Base-by-base conservation (phyloP, 2,329 filamentous ascomycete species). In the Hypoxylon sp. region DNA sequence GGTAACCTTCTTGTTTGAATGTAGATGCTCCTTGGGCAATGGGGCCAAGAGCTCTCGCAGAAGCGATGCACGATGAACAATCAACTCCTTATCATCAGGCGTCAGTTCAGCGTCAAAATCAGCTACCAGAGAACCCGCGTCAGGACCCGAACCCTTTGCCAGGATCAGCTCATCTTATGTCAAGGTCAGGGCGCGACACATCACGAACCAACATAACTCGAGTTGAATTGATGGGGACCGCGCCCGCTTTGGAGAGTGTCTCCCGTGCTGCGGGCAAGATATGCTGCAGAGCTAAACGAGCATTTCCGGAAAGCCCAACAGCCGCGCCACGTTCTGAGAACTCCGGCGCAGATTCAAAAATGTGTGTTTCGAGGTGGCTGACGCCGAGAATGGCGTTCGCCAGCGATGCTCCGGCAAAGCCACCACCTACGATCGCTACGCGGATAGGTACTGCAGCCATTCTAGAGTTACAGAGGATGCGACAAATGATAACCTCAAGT, bases 281-380 rank as follows among this genome's bases (percentile, higher is more conserved):
- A 23, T 63, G 60, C 50, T 61, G 60, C 5, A 34, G 28, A 53
- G 32, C 17, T 41, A 52, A 34, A n/a, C 5, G 55, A 23, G 43
- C 43, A 45, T 49, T 28, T 2, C 5, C 28, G 32, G 34, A 23
- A 14, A 72, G 63, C 11, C 21, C 63, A 10, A 70, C 56, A 17
- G 60, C 70, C 2, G 45, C 1, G 60, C 68, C 14, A 65, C 70
- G 11, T 63, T 67, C 70, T 1, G 60, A 65, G 14, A 72, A 72
- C 7, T 45, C 38, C 1, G 68, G 25, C 0, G 59, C 60, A 3
- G 68, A 55, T 25, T 71, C 70, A 38, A 41, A 71, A 1, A 72
- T 46, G 2, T 69, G 17, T 5, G 64, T 9, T 2, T 63, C 2
- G 23, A 71, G 6, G 7, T 65, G 65, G 5, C 41, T 55, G 3